Percentiles rank a stretch among this genome's conserved stretches.
These are phyloP conservation scores for Ceratocystis harringtonii DNA, from an alignment of 2,329 filamentous ascomycete species.

Conservation along the genomic window DNA sequence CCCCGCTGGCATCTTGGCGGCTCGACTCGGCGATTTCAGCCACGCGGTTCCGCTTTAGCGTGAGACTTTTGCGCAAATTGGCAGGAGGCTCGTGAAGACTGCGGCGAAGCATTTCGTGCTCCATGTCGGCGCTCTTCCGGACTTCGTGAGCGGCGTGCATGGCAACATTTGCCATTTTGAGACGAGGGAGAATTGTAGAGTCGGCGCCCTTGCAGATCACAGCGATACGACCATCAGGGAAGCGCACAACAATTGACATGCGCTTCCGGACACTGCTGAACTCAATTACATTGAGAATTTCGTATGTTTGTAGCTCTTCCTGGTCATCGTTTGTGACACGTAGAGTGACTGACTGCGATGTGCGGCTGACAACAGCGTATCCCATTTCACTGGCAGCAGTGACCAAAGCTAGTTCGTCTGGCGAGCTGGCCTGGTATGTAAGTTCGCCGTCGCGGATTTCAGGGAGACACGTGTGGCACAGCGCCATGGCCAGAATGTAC, in stretches of 20 bases:
- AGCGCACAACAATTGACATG: conserved; percentile 81
- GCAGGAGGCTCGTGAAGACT: conserved; percentile 43
- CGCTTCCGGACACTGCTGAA: conserved; percentile 81
- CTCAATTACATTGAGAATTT: conserved; percentile 75
- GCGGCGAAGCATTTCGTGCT: conserved; percentile 39
- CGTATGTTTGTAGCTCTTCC: conserved; percentile 47
- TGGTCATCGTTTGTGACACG: conserved; percentile 28
- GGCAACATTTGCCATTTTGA: conserved; percentile 59
- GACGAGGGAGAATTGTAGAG: conserved; percentile 60
- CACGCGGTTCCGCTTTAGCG: conserved; percentile 26
- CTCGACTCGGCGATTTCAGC: conserved; percentile 12
- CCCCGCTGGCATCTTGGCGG: conserved; percentile 7
- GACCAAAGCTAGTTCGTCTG: conserved; percentile 77
- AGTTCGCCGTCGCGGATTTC: conserved; percentile 58
- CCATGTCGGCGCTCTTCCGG: conserved; percentile 46
- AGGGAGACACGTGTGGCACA: conserved; percentile 84
- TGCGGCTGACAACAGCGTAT: conserved; percentile 59
- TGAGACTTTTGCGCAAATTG: conserved; percentile 40
- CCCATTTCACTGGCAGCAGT: conserved; percentile 74
- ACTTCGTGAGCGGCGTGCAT: conserved; percentile 56
- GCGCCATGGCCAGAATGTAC: conserved; percentile 67
- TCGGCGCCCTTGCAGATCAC: conserved; percentile 87
- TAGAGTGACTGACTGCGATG: conserved; percentile 51
- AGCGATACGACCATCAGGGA: conserved; percentile 66
- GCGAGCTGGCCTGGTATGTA: conserved; percentile 78